Conservation (phyloP, 208 protist genomes). For the Trypanosomatidae sp. region DNA sequence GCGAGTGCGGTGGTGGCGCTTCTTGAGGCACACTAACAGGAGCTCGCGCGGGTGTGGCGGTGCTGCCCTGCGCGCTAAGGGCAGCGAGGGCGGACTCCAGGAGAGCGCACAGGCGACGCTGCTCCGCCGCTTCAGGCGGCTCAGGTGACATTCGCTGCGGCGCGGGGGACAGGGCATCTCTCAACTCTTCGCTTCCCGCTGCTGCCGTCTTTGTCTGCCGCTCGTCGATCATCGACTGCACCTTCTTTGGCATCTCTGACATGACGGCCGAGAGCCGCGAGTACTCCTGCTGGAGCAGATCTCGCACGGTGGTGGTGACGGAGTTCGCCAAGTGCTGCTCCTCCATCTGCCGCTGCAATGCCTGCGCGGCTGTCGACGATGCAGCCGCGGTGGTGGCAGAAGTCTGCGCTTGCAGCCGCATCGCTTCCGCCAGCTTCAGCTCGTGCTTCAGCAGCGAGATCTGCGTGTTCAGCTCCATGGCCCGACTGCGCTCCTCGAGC, state of each 20-base stretch:
- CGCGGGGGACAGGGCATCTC: too few species aligned
- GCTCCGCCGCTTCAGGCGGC: neutral
- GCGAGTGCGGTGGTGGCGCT: too few species aligned
- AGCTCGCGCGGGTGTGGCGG: too few species aligned
- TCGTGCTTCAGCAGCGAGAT: slow-evolving; percentile 16
- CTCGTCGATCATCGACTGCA: slow-evolving; percentile 20
- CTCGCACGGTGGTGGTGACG: slow-evolving; percentile 12
- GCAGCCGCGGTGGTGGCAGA: neutral
- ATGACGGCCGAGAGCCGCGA: slow-evolving; percentile 31
- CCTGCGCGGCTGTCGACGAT: slow-evolving; percentile 7
- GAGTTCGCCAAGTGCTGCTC: slow-evolving; percentile 15
- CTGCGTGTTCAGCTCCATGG: slow-evolving; percentile 27
- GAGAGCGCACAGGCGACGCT: slow-evolving; percentile 2
- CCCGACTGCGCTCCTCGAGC: slow-evolving; percentile 7
- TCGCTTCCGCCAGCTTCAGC: slow-evolving; percentile 22
- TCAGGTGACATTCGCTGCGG: too few species aligned
- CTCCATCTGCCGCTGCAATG: slow-evolving; percentile 11
- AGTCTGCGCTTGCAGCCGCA: slow-evolving; percentile 11
- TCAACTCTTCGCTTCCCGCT: too few species aligned
- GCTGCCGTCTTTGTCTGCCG: too few species aligned
- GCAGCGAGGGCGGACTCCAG: slow-evolving; percentile 10
- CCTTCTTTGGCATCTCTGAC: slow-evolving; percentile 28
- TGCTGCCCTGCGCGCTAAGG: too few species aligned
- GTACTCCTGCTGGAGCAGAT: slow-evolving; percentile 29
- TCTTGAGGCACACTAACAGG: too few species aligned